Percentiles rank a stretch among this genome's conserved stretches.
Conservation (phyloP, 163 green algal genomes). For the Volvox carteri region DNA sequence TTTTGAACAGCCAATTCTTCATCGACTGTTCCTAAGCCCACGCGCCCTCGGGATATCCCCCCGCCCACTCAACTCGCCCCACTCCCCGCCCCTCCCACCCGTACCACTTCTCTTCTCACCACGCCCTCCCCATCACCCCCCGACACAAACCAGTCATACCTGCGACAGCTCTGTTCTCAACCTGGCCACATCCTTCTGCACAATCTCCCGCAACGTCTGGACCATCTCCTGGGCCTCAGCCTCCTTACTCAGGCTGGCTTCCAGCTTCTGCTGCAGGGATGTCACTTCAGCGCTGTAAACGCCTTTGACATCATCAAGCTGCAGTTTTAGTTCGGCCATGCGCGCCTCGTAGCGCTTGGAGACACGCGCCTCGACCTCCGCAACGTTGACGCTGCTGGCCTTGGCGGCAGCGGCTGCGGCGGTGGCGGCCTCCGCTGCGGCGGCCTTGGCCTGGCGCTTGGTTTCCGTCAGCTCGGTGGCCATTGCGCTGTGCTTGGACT, state of each 20-base stretch:
- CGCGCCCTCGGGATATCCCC: no score
- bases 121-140: no score
- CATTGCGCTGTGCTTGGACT: constrained; percentile 44
- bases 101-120: no score
- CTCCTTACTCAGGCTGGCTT: constrained; percentile 23
- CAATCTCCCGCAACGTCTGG: constrained; percentile 32
- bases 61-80: no score
- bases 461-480: constrained; percentile 24
- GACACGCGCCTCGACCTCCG: constrained; percentile 47
- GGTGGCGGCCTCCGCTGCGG: constrained; percentile 26
- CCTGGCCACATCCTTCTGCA: constrained; percentile 49
- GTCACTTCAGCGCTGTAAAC: constrained; percentile 38
- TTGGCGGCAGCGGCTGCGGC: constrained; percentile 33
- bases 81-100: no score
- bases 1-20: no score
- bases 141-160: no score
- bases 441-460: constrained; percentile 29
- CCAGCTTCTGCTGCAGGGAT: constrained; percentile 43
- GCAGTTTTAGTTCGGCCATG: constrained; percentile 44
- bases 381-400: constrained; percentile 5
- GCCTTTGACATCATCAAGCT: constrained; percentile 45
- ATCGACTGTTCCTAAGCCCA: no score
- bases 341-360: constrained; percentile 31
- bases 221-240: constrained; percentile 54
- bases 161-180: constrained; percentile 40